Evolutionary conservation across 192 early-diverging fungal genomes (phyloP), one percentile per base, ranked within the genome.

Genomic region (Entomortierella lignicola): DNA sequence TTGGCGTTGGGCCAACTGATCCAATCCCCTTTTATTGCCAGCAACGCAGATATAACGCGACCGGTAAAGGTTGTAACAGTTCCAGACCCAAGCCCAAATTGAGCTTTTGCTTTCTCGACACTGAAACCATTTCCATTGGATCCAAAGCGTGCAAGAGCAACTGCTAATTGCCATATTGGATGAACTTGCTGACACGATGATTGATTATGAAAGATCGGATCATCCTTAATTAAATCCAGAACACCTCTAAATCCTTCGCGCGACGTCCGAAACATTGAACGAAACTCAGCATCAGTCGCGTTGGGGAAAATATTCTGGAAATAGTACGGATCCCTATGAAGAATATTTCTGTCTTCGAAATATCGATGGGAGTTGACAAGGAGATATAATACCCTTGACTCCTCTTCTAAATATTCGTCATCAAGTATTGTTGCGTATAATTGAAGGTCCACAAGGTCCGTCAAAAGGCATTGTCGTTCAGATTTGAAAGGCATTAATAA

Each of bases 121-220:
- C 42, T 57, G 23, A 32, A 29, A 1, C 60, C 60, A 21, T 12
- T 47, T 29, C 55, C 69, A 58, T 56, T 23, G 18, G 6, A 4
- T 44, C 69, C 69, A 23, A 71, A 39, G 1, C 54, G 60, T 26
- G 60, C 11, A 20, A 71, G 34, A 12, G 61, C 55, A 37, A 63
- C 43, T n/a, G 60, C 69, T 2, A 71, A 31, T 54, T 71, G 69
- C 53, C 37, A 50, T 8, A 50, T 42, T 42, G 69, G 31, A 41
- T 56, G 29, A 1, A 26, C 18, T 31, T 63, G 69, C 18, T 37
- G 25, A 27, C 51, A 51, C 10, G 34, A 57, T 2, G 69, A 57
- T 21, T 34, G 39, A 61, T 71, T 71, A 32, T 53, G 43, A 32
- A 71, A 71, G 13, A 58, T 32, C 3, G 53, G 42, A 15, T 63